Evolutionary conservation across 1,284 basidiomycete genomes (phyloP), one percentile per base, ranked within the genome.

Genomic region (Moniliophthora roreri): DNA sequence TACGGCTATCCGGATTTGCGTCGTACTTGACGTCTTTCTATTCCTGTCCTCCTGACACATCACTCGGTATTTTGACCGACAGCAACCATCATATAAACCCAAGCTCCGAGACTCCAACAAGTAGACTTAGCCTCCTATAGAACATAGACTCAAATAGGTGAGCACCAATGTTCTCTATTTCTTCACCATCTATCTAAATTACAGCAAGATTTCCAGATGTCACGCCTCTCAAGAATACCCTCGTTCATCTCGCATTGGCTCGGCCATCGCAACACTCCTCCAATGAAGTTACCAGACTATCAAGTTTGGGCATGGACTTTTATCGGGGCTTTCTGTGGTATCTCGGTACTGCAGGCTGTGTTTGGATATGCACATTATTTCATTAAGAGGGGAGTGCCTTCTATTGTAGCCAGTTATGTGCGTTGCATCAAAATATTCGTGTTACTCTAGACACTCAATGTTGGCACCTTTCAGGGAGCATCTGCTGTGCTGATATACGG

Each of bases 401-500:
- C 77, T 18, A 77, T 81, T 46, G 66, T 81, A 5, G 74, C 77
- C 10, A 79, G 77, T 53, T 80, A 78, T 62, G 76, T 78, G 51
- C 55, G 75, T 71, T 5, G 44, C 15, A 26, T 48, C 35, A 10
- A 18, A 42, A 23, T 48, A 20, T 8, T 24, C 1, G 26, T 28
- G 18, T 16, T 7, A 16, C 26, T 13, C 39, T 42, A 15, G 44
- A 42, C 36, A 24, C 48, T 39, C 23, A 6, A 26, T 46, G 2
- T 23, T 23, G n/a, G 32, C 20, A 23, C 13, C 16, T 16, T 45
- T 4, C 62, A 82, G 79, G 84, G 82, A 18, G 84, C 84, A 13
- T 78, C 78, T 4, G 82, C 82, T 9, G 80, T 85, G 2, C 69
- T 88, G 23, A 69, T 79, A 18, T 87, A 81, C 56, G 82, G 79